phyloP scores from a whole-genome alignment of 2,329 filamentous ascomycete genomes.

The Stagonosporopsis tanaceti region DNA sequence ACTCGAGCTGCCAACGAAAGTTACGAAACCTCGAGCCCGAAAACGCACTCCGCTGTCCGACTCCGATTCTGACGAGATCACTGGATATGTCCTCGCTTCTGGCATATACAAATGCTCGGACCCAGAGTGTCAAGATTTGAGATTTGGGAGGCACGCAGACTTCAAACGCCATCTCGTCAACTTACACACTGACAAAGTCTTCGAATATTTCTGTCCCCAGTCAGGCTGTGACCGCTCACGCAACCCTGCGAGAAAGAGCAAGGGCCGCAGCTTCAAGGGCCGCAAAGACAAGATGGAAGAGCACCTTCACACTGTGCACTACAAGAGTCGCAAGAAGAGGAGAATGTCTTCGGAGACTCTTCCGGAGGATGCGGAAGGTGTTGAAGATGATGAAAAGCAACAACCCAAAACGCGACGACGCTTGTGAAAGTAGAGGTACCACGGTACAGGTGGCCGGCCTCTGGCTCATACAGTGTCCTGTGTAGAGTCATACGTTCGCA shows the following conservation, averaged over 20 bases:
- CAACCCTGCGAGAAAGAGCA: conserved; percentile 23
- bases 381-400: background rate
- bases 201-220: conserved; percentile 36
- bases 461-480: background rate
- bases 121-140: conserved; percentile 24
- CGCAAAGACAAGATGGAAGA: conserved; percentile 45
- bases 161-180: conserved; percentile 40
- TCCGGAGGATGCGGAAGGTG: background rate
- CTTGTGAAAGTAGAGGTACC: background rate
- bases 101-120: conserved; percentile 38
- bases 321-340: conserved; percentile 17
- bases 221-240: conserved; percentile 32
- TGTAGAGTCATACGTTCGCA: conserved; percentile 1
- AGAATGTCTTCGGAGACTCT: background rate
- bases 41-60: conserved; percentile 1
- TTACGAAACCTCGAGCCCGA: background rate
- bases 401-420: background rate
- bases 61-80: conserved; percentile 13
- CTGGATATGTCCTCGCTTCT: conserved; percentile 36
- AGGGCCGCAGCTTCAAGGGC: conserved; percentile 37
- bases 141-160: conserved; percentile 43
- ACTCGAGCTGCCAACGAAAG: background rate
- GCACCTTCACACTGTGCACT: conserved; percentile 38
- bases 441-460: background rate
- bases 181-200: conserved; percentile 21